Percentiles rank a stretch among this genome's conserved stretches.
phyloP scores from a whole-genome alignment of 148 eudicot species.

The Camellia granthamiana region DNA sequence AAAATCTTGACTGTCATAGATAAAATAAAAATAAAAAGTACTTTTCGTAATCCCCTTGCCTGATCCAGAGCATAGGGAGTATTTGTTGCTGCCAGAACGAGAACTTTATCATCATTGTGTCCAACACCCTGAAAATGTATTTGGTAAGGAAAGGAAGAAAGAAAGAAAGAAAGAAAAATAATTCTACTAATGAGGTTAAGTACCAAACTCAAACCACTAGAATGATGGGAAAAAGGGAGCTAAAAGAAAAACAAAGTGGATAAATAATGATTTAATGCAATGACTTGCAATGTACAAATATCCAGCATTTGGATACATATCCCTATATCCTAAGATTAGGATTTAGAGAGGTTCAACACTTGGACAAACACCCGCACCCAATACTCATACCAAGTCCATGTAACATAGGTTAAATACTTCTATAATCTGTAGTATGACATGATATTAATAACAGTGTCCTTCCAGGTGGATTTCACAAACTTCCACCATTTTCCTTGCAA shows the following conservation, averaged over 20 bases:
- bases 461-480: not conserved
- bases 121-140: conserved; percentile 77
- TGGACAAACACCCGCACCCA: too few relatives aligned
- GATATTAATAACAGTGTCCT: not conserved
- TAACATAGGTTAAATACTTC: too few relatives aligned
- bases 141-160: not conserved
- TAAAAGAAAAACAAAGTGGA: not conserved
- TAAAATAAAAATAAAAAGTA: not conserved
- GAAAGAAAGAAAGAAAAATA: not conserved
- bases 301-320: too few relatives aligned
- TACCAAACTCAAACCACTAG: not conserved
- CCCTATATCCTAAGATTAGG: too few relatives aligned
- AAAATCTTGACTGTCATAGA: not conserved
- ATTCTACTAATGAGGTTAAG: not conserved
- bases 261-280: not conserved
- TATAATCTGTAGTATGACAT: too few relatives aligned
- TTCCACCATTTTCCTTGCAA: not conserved
- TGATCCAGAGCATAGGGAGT: conserved; percentile 98
- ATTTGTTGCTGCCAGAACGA: conserved; percentile 97
- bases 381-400: too few relatives aligned
- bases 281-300: not conserved
- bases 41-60: conserved; percentile 35
- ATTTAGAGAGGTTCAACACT: too few relatives aligned
- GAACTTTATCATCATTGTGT: conserved; percentile 94
- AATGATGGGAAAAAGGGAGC: not conserved